These are phyloP conservation scores for Prinsepia uniflora DNA, from an alignment of 306 rosid species.

Conservation along the genomic window DNA sequence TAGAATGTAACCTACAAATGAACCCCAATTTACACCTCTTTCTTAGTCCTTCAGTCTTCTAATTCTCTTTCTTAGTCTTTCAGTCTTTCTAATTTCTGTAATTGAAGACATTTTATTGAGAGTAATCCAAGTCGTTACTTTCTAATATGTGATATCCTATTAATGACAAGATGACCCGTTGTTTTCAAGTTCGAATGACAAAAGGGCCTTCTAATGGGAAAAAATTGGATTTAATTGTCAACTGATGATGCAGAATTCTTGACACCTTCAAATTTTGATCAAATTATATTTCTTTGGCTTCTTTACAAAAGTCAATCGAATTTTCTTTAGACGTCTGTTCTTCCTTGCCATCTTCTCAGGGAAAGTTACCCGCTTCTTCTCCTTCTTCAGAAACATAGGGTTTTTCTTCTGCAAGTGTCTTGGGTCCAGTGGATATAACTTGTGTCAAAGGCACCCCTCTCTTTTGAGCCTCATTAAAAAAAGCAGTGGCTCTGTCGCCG, in stretches of 20 bases:
- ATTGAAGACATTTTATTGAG: background rate
- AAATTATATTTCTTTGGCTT: slow-evolving; percentile 40
- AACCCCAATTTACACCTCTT: background rate
- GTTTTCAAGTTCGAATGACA: too few species aligned
- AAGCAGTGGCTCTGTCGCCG: slow-evolving; percentile 54
- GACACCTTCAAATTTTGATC: too few species aligned
- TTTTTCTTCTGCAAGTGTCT: slow-evolving; percentile 48
- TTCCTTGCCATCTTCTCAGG: slow-evolving; percentile 91
- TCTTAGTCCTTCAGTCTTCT: background rate
- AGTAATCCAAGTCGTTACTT: background rate
- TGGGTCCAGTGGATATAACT: slow-evolving; percentile 55
- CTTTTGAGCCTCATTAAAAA: slow-evolving; percentile 53
- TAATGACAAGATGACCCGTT: too few species aligned
- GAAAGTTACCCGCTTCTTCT: slow-evolving; percentile 68
- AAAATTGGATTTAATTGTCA: too few species aligned
- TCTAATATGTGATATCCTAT: too few species aligned
- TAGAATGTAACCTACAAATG: background rate
- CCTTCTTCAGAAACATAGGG: slow-evolving; percentile 50
- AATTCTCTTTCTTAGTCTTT: background rate
- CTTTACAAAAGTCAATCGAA: slow-evolving; percentile 74
- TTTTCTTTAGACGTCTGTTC: slow-evolving; percentile 80
- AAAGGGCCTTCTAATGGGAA: too few species aligned
- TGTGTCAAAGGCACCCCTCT: slow-evolving; percentile 42
- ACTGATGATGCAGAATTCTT: too few species aligned
- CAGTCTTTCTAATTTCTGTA: background rate